phyloP scores from a whole-genome alignment of 164 flowering plant species.

The Chimonanthus praecox region DNA sequence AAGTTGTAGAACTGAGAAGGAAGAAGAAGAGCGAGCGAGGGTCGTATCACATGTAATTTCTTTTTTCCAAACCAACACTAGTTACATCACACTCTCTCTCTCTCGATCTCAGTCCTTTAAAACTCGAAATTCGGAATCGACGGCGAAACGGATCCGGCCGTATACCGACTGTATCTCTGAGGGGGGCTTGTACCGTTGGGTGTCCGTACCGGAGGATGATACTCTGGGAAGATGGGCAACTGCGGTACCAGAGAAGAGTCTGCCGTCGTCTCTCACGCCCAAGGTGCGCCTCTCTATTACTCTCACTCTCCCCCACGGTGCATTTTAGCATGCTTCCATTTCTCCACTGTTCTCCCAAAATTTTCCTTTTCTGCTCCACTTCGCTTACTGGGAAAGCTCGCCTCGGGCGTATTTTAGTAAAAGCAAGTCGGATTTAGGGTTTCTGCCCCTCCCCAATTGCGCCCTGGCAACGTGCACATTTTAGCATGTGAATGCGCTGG shows the following conservation, averaged over 20 bases:
- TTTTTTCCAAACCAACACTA: neutral
- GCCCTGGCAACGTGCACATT: neutral
- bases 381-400: neutral
- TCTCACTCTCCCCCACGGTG: neutral
- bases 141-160: neutral
- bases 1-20: neutral
- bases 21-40: neutral
- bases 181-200: neutral
- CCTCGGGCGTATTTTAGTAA: neutral
- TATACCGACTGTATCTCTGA: neutral
- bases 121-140: neutral
- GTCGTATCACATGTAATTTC: neutral
- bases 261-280: constrained; percentile 76
- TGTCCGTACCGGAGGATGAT: constrained; percentile 25
- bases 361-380: neutral
- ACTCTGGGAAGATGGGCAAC: constrained; percentile 67
- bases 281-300: constrained; percentile 37
- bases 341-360: neutral
- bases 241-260: constrained; percentile 96
- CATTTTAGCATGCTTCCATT: neutral
- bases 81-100: neutral
- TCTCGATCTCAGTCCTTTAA: neutral
- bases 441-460: neutral
- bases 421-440: constrained; percentile 6
- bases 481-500: no score